Evolutionary conservation across 140 eudicot species (phyloP), one percentile per base, ranked within the genome.

Genomic region (Cichorium intybus): DNA sequence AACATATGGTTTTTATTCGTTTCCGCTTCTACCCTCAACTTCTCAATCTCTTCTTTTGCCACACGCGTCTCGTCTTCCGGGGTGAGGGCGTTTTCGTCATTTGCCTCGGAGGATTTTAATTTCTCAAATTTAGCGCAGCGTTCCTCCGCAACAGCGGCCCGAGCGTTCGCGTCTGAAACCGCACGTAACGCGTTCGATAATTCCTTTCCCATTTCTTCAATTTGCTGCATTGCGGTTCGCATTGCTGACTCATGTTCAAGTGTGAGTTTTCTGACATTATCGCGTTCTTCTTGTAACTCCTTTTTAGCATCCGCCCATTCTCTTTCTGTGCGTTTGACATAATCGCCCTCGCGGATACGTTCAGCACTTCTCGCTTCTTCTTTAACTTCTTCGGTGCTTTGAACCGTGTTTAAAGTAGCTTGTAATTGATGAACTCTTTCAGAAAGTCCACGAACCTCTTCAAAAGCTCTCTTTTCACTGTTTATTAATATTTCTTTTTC

Each of bases 271-370:
- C 95, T 82, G 39, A 77, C 87, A 75, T 66, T 81, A 39, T 93
- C 82, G 15, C 97, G 82, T 79, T 93, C 93, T 72, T 77, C 87
- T 69, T 88, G 95, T 11, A 93, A 94, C 66, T 93, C 95, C 59
- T 80, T 93, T 76, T 88, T 93, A 33, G 90, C 97, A 78, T 93
- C 99, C 18, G 97, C 99, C 99, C 95, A 88, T 78, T 93, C 99
- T 72, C 79, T 81, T 83, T 93, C 99, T 26, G 86, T 76, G 53
- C 81, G 64, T 69, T 80, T 86, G 2, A 80, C 76, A 53, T 93
- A 75, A 49, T 85, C 93, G 65, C 89, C 97, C 70, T 83, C 87
- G 62, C 85, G 86, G 77, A 76, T 75, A 72, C 81, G 82, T 49
- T 93, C 85, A 4, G 76, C 75, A 61, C 75, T 76, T 88, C 97